A percentile compares a stretch with the other conserved stretches of the same genome.
Conservation (phyloP, 139 green algal genomes). For the Pleodorina starrii region DNA sequence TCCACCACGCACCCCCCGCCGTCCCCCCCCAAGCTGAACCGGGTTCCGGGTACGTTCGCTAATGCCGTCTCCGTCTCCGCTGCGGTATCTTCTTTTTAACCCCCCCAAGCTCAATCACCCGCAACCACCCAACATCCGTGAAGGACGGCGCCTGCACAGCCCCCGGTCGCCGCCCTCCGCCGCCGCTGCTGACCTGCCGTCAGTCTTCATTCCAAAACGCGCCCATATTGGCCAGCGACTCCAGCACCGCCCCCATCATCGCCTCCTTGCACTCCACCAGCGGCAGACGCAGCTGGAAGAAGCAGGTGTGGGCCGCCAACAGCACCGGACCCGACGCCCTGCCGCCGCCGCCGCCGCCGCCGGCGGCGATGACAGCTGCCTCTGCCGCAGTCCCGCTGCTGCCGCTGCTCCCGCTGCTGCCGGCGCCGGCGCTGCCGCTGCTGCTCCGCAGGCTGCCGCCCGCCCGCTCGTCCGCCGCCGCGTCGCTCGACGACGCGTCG, state of each 20-base stretch:
- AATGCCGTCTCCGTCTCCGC: no score
- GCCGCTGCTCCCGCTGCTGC: neutral
- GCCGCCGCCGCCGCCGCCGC: neutral
- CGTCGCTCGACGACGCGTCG: no score
- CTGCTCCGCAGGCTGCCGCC: neutral
- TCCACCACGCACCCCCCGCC: no score
- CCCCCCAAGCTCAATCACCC: no score
- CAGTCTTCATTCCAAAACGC: constrained; percentile 40
- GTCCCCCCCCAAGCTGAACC: no score
- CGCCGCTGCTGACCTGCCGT: neutral
- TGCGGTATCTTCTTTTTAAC: no score
- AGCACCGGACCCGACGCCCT: neutral
- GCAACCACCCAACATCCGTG: neutral
- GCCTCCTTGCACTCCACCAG: neutral
- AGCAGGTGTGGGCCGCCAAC: constrained; percentile 41
- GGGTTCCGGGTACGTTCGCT: no score
- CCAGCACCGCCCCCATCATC: constrained; percentile 26
- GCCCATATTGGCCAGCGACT: constrained; percentile 39
- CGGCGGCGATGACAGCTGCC: neutral
- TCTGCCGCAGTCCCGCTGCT: neutral
- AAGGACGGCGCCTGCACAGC: neutral
- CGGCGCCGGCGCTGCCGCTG: neutral
- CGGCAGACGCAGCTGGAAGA: constrained; percentile 52
- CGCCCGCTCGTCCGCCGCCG: no score
- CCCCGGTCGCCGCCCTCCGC: neutral